Evolutionary conservation across 139 green algal genomes (phyloP), one percentile per base, ranked within the genome.

Genomic region (Limnomonas spitsbergensis): DNA sequence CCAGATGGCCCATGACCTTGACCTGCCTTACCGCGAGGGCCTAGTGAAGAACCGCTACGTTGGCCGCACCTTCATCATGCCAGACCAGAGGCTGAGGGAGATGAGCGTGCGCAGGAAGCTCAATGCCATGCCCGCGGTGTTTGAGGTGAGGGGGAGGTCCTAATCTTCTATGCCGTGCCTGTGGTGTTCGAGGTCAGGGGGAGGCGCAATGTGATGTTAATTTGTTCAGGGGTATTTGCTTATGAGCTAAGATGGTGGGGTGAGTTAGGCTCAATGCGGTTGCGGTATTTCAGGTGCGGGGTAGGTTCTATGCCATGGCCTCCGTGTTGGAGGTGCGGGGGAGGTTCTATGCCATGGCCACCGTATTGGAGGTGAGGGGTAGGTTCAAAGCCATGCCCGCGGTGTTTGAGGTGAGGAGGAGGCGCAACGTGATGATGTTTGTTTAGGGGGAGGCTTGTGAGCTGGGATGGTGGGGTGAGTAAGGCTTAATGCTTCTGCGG

Each of bases 31-130:
- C 87, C 72, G 83, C 24, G 94, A 99, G 85, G 95, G 95, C 36
- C 90, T 98, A 66, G 96, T 99, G 4, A 98, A 97, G 83, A 97
- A 97, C 85, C 68, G 87, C 35, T 99, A 99, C 84, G 96, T 99
- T 20, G 96, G 96, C 4, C 92, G 96, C 78, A 99, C 96, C 69
- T 99, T 99, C 91, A 99, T 99, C 90, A 98, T 99, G 95, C 96
- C 96, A 4, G 91, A 97, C 86, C 92, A 95, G 85, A 87, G 89
- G 47, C 92, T 93, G 83, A 84, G 96, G 7, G 79, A 83, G 66
- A 83, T 83, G 79, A 76, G 80, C 7, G 96, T 99, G 69, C 84
- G 92, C n/a, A 89, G 95, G 70, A 98, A 98, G 91, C 90, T 99
- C 27, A 98, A 98, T 80, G 94, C 95, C 40, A 98, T 99, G 95